Percentiles rank a stretch among this genome's conserved stretches.
phyloP scores from a whole-genome alignment of 2,329 filamentous ascomycete genomes.

The Colletotrichum sp. region DNA sequence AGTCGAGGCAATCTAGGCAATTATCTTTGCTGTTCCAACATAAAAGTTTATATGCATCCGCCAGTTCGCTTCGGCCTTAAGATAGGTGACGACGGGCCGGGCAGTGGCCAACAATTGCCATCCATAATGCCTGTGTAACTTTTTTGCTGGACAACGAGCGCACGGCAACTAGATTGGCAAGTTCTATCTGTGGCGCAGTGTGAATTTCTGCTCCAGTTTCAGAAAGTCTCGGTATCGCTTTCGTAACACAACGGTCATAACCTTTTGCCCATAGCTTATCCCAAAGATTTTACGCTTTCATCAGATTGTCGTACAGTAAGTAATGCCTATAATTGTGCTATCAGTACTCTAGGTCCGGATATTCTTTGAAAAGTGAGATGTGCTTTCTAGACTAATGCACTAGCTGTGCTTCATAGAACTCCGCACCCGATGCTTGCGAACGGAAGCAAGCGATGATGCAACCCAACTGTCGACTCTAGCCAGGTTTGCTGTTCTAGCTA shows the following conservation, averaged over 20 bases:
- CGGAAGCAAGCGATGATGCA: background rate
- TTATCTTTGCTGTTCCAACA: background rate
- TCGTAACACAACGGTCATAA: background rate
- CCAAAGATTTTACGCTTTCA: rapidly evolving
- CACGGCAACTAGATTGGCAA: background rate
- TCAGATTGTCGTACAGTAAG: background rate
- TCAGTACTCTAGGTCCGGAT: background rate
- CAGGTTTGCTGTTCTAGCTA: background rate
- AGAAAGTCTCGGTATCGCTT: background rate
- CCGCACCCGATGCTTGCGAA: background rate
- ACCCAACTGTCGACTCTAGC: background rate
- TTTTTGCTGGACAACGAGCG: background rate
- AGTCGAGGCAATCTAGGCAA: background rate
- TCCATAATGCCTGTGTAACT: background rate
- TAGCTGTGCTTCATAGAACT: background rate
- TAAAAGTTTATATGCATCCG: background rate
- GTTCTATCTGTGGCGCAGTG: background rate
- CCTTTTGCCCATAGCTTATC: background rate
- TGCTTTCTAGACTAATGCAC: background rate
- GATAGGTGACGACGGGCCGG: background rate
- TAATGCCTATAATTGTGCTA: background rate
- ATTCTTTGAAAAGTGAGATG: rapidly evolving
- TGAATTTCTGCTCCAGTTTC: background rate
- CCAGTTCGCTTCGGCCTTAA: background rate
- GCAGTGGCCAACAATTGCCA: background rate